Evolutionary conservation across 805 yeast genomes (phyloP).

Genomic region (Spathaspora passalidarum): DNA sequence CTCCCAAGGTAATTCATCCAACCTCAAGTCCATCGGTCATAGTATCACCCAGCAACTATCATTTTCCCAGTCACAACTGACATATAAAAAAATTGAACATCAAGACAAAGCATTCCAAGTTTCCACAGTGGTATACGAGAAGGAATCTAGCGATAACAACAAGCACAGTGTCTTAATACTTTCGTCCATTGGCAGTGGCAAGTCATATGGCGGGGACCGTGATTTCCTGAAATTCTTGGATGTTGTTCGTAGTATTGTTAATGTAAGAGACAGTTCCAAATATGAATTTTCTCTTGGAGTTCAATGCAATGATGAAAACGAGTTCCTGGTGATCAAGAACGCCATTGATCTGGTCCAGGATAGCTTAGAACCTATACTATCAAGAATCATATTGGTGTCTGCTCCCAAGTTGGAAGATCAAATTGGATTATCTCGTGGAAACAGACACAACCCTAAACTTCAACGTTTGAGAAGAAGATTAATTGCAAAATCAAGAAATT

Average conservation of each 20-base stretch:
- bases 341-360: slow-evolving; percentile 15
- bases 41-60: background rate
- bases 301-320: slow-evolving; percentile 26
- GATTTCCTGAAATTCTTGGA: slow-evolving; percentile 23
- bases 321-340: slow-evolving; percentile 18
- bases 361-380: slow-evolving; percentile 11
- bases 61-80: background rate
- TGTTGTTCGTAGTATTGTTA: slow-evolving; percentile 14
- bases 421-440: slow-evolving; percentile 13
- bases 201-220: slow-evolving; percentile 36
- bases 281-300: slow-evolving; percentile 25
- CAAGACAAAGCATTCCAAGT: background rate
- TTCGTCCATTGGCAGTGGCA: slow-evolving; percentile 24
- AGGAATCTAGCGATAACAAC: background rate
- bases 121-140: background rate
- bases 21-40: too few relatives aligned
- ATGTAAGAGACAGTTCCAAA: slow-evolving; percentile 17
- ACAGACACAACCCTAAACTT: slow-evolving; percentile 24
- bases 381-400: slow-evolving; percentile 21
- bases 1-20: too few relatives aligned
- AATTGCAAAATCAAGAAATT: slow-evolving; percentile 37
- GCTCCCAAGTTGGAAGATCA: slow-evolving; percentile 34
- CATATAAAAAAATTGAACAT: background rate
- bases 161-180: slow-evolving; percentile 14
- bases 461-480: slow-evolving; percentile 34